Evolutionary conservation across 352 stramenopile genomes (phyloP), one percentile per base, ranked within the genome.

Genomic region (Nothophytophthora sp.): DNA sequence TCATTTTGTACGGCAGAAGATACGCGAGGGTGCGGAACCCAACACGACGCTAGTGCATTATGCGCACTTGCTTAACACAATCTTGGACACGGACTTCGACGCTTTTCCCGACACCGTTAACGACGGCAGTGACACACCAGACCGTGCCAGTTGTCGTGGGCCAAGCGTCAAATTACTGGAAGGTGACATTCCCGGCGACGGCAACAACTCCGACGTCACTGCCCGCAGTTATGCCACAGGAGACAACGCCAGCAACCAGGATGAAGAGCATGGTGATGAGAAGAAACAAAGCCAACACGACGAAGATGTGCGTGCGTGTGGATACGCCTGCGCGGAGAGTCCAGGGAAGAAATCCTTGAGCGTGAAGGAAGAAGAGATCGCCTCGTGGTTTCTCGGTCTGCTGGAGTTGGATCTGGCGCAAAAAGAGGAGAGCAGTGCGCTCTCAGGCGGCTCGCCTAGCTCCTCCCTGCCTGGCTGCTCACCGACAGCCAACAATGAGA

Each of bases 71-170:
- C 61, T 92, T n/a, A 86, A 90, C 42, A 30, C 49, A 23, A 80
- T 89, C 25, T 50, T 92, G 43, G 78, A 88, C 45, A 91, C 81
- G 2, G 79, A 86, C 28, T 89, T 91, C 44, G 67, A 86, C 35
- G 76, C 63, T 8, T 81, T 70, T 41, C 62, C 67, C 11, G 58
- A 63, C 7, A 19, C 9, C n/a, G n/a, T n/a, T 29, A 10, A 7
- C 15, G 63, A 73, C 11, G 52, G 55, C 5, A 58, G 45, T 7
- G 41, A 67, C 18, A 49, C n/a, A n/a, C 54, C 37, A 2, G 25
- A 42, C 19, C 8, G 35, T n/a, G n/a, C n/a, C n/a, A n/a, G n/a
- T n/a, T n/a, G n/a, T n/a, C n/a, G n/a, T n/a, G n/a, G n/a, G n/a
- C n/a, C n/a, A n/a, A n/a, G n/a, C n/a, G n/a, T n/a, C n/a, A n/a